Evolutionary conservation across 768 basidiomycete genomes (phyloP).

Genomic region (Tylopilus intermedius): DNA sequence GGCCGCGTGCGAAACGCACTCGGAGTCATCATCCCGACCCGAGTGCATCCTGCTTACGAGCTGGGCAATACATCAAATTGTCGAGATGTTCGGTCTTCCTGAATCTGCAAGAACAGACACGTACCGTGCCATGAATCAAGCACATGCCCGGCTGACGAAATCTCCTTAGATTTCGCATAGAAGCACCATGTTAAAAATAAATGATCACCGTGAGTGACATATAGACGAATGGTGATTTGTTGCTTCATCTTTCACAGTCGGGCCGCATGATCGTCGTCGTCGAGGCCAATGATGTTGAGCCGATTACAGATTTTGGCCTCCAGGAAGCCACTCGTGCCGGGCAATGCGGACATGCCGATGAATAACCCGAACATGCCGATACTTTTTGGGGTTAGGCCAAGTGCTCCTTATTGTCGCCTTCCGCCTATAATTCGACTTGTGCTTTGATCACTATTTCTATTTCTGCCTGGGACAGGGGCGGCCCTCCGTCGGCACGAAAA

Average conservation of each 20-base stretch:
- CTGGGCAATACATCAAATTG: slow-evolving; percentile 50
- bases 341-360: not conserved
- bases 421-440: not conserved
- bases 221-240: slow-evolving; percentile 4
- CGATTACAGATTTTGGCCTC: not conserved
- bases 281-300: slow-evolving; percentile 6
- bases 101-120: slow-evolving; percentile 45
- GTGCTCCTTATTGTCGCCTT: not conserved
- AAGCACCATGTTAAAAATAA: not conserved
- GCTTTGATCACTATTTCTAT: not conserved
- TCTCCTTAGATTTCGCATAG: slow-evolving; percentile 5
- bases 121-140: slow-evolving; percentile 63
- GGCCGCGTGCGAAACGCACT: not conserved
- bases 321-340: not conserved
- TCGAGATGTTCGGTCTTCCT: slow-evolving; percentile 43
- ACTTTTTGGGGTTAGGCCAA: not conserved
- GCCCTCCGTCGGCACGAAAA: not conserved
- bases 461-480: not conserved
- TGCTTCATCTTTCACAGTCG: slow-evolving; percentile 6
- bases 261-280: not conserved
- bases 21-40: not conserved
- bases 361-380: too few species aligned
- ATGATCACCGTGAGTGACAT: slow-evolving; percentile 10
- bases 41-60: slow-evolving; percentile 44
- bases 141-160: slow-evolving; percentile 28